Evolutionary conservation across 2,329 filamentous ascomycete genomes (phyloP).

Genomic region (Aspergillus sergii): DNA sequence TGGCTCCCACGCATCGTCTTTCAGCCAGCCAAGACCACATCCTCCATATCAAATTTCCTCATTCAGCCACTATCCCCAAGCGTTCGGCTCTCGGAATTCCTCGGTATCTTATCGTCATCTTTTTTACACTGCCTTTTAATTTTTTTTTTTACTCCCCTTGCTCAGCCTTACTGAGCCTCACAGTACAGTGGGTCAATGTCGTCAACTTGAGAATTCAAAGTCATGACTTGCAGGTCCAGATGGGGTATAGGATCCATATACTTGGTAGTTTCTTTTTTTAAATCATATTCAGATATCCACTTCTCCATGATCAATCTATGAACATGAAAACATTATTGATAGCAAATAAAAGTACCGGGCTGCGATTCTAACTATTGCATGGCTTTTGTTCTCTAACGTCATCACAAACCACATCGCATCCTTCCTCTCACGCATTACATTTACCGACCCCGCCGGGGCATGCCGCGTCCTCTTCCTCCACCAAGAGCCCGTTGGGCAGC

Average conservation of each 20-base stretch:
- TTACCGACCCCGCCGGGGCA: conserved; percentile 61
- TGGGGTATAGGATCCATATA: neutral
- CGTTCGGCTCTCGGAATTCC: neutral
- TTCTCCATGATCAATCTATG: neutral
- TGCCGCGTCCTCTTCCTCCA: conserved; percentile 81
- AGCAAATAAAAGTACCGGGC: conserved; percentile 4
- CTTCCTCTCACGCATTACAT: conserved; percentile 15
- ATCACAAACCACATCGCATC: conserved; percentile 17
- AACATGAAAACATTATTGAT: conserved; percentile 5
- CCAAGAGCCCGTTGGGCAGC: conserved; percentile 87
- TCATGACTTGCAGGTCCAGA: neutral
- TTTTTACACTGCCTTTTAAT: neutral
- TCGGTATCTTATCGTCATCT: neutral
- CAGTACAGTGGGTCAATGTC: neutral
- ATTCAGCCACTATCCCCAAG: neutral
- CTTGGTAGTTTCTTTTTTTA: neutral
- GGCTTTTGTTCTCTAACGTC: conserved; percentile 14
- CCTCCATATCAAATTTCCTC: neutral
- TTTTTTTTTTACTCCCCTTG: neutral
- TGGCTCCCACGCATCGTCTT: neutral
- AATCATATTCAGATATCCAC: neutral
- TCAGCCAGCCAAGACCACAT: neutral
- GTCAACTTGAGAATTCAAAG: neutral
- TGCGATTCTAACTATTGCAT: conserved; percentile 14
- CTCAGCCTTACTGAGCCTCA: neutral